A percentile compares a stretch with the other conserved stretches of the same genome.
Evolutionary conservation across 2,329 filamentous ascomycete species (phyloP).

Genomic region (Fusarium sp.): DNA sequence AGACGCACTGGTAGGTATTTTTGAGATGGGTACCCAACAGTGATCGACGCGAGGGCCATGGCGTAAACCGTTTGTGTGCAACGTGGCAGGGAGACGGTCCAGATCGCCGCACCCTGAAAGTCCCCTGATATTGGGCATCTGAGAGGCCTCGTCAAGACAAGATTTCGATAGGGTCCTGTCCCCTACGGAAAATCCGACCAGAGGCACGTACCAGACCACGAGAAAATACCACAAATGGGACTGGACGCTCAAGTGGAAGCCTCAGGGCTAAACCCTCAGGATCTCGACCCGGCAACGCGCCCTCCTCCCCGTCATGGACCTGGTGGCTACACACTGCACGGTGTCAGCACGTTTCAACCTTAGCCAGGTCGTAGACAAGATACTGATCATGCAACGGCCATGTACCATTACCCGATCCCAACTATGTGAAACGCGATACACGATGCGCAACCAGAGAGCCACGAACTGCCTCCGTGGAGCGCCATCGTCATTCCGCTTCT

Average conservation of each 20-base stretch:
- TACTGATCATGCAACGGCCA: background rate
- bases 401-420: slow-evolving; percentile 7
- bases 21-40: background rate
- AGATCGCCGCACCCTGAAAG: background rate
- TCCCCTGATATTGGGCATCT: background rate
- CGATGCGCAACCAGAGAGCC: slow-evolving; percentile 7
- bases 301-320: background rate
- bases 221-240: background rate
- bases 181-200: background rate
- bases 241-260: background rate
- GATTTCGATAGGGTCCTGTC: background rate
- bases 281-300: background rate
- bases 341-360: slow-evolving; percentile 15
- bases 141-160: background rate
- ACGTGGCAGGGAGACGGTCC: background rate
- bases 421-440: slow-evolving; percentile 11
- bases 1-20: background rate
- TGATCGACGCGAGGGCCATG: background rate
- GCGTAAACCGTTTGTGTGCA: background rate
- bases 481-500: slow-evolving; percentile 29
- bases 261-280: background rate
- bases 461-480: slow-evolving; percentile 7
- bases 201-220: background rate
- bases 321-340: slow-evolving; percentile 3
- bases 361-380: background rate